These are phyloP conservation scores for Penstemon davidsonii DNA, from an alignment of 257 asterid species.

Conservation along the genomic window DNA sequence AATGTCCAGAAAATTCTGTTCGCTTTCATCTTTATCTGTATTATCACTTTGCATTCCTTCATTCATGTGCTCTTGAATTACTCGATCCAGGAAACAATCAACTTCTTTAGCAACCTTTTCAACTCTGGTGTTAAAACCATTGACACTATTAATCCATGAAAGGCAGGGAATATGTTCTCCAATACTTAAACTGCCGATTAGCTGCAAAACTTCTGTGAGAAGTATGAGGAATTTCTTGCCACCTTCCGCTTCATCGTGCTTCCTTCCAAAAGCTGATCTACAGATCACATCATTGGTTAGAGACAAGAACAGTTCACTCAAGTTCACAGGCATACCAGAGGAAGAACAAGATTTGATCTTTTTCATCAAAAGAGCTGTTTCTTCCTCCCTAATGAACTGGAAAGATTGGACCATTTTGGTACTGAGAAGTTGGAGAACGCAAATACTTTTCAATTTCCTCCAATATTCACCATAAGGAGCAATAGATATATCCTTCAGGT, in stretches of 20 bases:
- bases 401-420: conserved; percentile 47
- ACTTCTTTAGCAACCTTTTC: conserved; percentile 37
- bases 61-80: conserved; percentile 36
- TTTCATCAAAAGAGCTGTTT: conserved; percentile 35
- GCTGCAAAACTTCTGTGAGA: conserved; percentile 28
- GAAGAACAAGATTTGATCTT: conserved; percentile 25
- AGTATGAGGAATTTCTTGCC: conserved; percentile 36
- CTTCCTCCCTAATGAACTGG: conserved; percentile 39
- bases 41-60: background rate
- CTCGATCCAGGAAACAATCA: conserved; percentile 45
- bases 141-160: conserved; percentile 43
- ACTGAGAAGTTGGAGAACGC: conserved; percentile 48
- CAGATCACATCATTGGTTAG: conserved; percentile 42
- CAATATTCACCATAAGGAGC: conserved; percentile 54
- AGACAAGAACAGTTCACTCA: conserved; percentile 32
- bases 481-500: conserved; percentile 31
- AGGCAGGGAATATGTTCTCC: conserved; percentile 57
- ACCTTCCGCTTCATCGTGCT: conserved; percentile 35
- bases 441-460: conserved; percentile 45
- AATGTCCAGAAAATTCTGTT: conserved; percentile 39
- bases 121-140: conserved; percentile 39
- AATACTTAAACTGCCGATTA: conserved; percentile 35
- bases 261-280: conserved; percentile 54
- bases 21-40: background rate
- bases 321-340: conserved; percentile 22